Percentiles rank a stretch among this genome's conserved stretches.
Conservation (phyloP, 2,329 filamentous ascomycete species). For the Beauveria varroae region DNA sequence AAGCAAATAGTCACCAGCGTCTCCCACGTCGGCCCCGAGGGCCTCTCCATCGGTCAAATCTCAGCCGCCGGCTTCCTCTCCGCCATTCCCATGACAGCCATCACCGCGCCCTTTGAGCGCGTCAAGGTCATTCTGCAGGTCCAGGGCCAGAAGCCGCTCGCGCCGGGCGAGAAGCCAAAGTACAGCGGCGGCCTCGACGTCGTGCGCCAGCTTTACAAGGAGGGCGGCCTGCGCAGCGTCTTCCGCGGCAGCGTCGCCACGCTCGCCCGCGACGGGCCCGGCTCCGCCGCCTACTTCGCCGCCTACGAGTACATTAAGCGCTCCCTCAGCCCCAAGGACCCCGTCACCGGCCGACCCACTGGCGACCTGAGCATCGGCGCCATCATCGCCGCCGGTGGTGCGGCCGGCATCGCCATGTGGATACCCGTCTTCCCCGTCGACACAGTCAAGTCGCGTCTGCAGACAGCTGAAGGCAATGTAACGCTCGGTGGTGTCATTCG, state of each 20-base stretch:
- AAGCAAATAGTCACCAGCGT: slow-evolving; percentile 73
- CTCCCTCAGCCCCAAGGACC: slow-evolving; percentile 73
- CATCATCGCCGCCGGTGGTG: slow-evolving; percentile 78
- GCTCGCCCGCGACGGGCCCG: slow-evolving; percentile 86
- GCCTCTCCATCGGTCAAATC: slow-evolving; percentile 79
- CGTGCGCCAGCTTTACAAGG: slow-evolving; percentile 83
- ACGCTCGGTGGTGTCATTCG: slow-evolving; percentile 73
- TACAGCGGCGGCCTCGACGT: slow-evolving; percentile 86
- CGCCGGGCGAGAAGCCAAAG: slow-evolving; percentile 84
- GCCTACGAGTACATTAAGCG: slow-evolving; percentile 96
- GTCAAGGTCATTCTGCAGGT: slow-evolving; percentile 98
- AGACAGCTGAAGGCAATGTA: slow-evolving; percentile 81
- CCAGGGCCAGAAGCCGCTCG: slow-evolving; percentile 84
- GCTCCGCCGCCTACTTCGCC: slow-evolving; percentile 91
- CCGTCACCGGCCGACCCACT: slow-evolving; percentile 58
- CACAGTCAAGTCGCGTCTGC: slow-evolving; percentile 88
- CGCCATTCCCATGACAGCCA: slow-evolving; percentile 92
- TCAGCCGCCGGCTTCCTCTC: slow-evolving; percentile 95
- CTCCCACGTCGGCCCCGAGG: slow-evolving; percentile 56
- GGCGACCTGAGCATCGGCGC: slow-evolving; percentile 76
- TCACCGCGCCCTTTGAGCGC: slow-evolving; percentile 98
- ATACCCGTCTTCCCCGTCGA: slow-evolving; percentile 97
- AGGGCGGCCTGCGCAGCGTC: slow-evolving; percentile 83
- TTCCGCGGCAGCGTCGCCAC: slow-evolving; percentile 90
- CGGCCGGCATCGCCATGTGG: slow-evolving; percentile 97